phyloP scores from a whole-genome alignment of 2,329 filamentous ascomycete species.

The Colletotrichum godetiae region DNA sequence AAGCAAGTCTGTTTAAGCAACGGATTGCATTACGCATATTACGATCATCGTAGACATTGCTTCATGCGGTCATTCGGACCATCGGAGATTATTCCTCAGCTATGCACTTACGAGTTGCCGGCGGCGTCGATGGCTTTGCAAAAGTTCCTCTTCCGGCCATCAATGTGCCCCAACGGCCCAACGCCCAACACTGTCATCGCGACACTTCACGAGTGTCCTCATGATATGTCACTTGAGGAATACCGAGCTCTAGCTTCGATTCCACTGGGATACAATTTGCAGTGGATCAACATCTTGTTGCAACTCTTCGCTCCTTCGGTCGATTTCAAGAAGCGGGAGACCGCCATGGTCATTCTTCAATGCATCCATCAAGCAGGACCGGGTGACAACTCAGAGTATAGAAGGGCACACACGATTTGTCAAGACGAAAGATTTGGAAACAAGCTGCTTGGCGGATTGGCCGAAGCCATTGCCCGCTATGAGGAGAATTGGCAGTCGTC shows the following conservation, averaged over 20 bases:
- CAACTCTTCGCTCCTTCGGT: slow-evolving; percentile 60
- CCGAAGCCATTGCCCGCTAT: slow-evolving; percentile 45
- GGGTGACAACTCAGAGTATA: neutral
- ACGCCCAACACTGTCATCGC: slow-evolving; percentile 65
- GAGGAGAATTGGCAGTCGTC: slow-evolving; percentile 64
- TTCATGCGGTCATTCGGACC: slow-evolving; percentile 35
- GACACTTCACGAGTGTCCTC: slow-evolving; percentile 58
- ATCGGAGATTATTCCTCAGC: slow-evolving; percentile 40
- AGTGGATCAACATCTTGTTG: slow-evolving; percentile 67
- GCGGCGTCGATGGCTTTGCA: slow-evolving; percentile 48
- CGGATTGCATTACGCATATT: slow-evolving; percentile 54
- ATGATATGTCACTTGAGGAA: slow-evolving; percentile 61
- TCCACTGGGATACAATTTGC: slow-evolving; percentile 57
- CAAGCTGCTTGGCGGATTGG: slow-evolving; percentile 47
- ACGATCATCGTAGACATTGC: slow-evolving; percentile 41
- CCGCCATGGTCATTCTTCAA: slow-evolving; percentile 60
- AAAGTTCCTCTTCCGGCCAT: slow-evolving; percentile 49
- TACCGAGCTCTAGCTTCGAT: slow-evolving; percentile 63
- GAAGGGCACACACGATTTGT: neutral
- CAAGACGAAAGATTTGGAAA: neutral
- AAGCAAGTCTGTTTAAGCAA: slow-evolving; percentile 57
- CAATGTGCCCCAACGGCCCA: slow-evolving; percentile 39
- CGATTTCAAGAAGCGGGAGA: slow-evolving; percentile 62
- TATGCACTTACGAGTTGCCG: slow-evolving; percentile 54
- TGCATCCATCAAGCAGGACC: slow-evolving; percentile 59